A percentile compares a stretch with the other conserved stretches of the same genome.
phyloP scores from a whole-genome alignment of 1,139 yeast genomes.

The Pichia sp. region DNA sequence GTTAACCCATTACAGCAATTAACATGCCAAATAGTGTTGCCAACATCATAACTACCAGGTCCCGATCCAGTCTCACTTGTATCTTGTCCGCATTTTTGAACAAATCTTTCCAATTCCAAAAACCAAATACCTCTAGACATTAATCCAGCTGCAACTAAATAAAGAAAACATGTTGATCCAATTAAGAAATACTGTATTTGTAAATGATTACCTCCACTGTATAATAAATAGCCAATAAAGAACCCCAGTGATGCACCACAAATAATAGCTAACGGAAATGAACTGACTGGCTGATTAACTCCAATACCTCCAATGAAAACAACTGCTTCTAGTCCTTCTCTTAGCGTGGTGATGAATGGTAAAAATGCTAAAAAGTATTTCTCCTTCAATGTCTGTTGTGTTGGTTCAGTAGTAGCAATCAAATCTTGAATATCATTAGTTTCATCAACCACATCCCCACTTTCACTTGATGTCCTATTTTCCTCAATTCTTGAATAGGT shows the following conservation, averaged over 20 bases:
- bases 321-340: constrained; percentile 91
- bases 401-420: constrained; percentile 13
- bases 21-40: constrained; percentile 85
- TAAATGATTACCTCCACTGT: constrained; percentile 70
- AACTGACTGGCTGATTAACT: constrained; percentile 62
- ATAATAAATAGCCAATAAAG: constrained; percentile 58
- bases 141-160: constrained; percentile 82
- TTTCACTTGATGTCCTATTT: neutral
- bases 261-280: constrained; percentile 79
- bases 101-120: constrained; percentile 64
- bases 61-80: constrained; percentile 88
- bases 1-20: constrained; percentile 91
- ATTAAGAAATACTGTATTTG: constrained; percentile 78
- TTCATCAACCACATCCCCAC: constrained; percentile 7
- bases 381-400: constrained; percentile 35
- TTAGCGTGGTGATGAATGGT: constrained; percentile 75
- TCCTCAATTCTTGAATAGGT: neutral
- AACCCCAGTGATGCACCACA: constrained; percentile 65
- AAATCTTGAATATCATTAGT: constrained; percentile 5
- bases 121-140: constrained; percentile 90
- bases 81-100: constrained; percentile 70
- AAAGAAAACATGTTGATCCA: constrained; percentile 77
- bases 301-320: constrained; percentile 91
- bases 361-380: constrained; percentile 72
- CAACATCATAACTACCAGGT: constrained; percentile 87